A percentile compares a stretch with the other conserved stretches of the same genome.
phyloP scores from a whole-genome alignment of 2,329 filamentous ascomycete genomes.

The Aureobasidium lini region DNA sequence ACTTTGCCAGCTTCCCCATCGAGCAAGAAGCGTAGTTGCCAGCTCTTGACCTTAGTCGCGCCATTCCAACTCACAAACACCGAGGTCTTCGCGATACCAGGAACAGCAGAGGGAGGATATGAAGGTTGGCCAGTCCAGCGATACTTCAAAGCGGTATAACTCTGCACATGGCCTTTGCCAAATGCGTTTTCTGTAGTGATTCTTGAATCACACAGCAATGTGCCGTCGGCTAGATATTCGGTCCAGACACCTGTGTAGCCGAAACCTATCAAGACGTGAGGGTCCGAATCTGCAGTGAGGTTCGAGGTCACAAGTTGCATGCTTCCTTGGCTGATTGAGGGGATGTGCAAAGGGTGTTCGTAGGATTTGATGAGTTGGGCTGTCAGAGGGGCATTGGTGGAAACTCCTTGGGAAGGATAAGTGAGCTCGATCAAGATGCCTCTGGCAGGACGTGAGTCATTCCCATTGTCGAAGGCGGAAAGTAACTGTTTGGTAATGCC shows the following conservation, averaged over 20 bases:
- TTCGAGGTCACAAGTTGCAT: constrained; percentile 27
- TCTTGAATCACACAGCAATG: constrained; percentile 45
- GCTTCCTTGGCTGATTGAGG: constrained; percentile 21
- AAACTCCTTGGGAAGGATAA: neutral
- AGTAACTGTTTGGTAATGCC: constrained; percentile 32
- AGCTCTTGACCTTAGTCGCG: constrained; percentile 36
- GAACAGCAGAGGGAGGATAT: constrained; percentile 26
- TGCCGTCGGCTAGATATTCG: constrained; percentile 37
- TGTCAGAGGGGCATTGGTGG: constrained; percentile 17
- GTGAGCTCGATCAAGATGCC: constrained; percentile 7
- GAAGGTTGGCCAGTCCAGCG: constrained; percentile 37
- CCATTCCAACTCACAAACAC: constrained; percentile 48
- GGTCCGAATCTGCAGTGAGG: constrained; percentile 26
- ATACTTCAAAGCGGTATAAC: constrained; percentile 45
- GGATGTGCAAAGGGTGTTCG: constrained; percentile 21
- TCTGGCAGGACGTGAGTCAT: constrained; percentile 1
- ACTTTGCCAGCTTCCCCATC: neutral
- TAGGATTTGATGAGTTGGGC: constrained; percentile 25
- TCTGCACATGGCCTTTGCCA: constrained; percentile 24
- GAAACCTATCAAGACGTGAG: constrained; percentile 49
- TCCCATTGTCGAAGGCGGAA: constrained; percentile 46
- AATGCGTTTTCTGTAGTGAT: constrained; percentile 24
- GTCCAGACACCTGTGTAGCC: constrained; percentile 35
- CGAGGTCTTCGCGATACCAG: constrained; percentile 22
- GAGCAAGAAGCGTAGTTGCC: constrained; percentile 34